Base-by-base conservation (phyloP, 768 basidiomycete genomes). In the Naganishia kalamii region DNA sequence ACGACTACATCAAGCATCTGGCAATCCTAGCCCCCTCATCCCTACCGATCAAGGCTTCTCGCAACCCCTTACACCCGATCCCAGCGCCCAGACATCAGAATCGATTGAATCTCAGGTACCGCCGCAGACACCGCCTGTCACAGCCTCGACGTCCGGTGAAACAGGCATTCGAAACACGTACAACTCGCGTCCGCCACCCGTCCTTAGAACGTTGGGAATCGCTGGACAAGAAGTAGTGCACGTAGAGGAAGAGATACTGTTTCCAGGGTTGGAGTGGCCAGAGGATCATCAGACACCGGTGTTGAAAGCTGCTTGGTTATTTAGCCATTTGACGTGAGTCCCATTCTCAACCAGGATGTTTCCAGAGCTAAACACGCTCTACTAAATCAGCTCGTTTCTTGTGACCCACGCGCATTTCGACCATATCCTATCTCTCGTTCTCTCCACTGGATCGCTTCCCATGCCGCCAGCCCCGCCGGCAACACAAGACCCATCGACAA, bases 331-430 rank as follows among this genome's bases (percentile, higher is more conserved):
- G 13, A 57, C 73, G 76, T 78, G 43, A 70, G 74, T 73, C 1
- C 4, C 11, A 37, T 15, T n/a, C 12, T 10, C 12, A 10, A 5
- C 15, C 25, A 21, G 11, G 25, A 23, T 29, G 32, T 5, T 3
- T 6, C 12, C 2, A 25, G 13, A 19, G 2, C 23, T 13, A 12
- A 40, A 77, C n/a, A 69, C 75, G 59, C 44, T 51, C 25, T 21
- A 52, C 21, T 48, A 25, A 47, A 46, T 32, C 73, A 92, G 90
- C 67, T 89, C 86, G 69, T 94, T 88, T 72, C 81, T 93, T 66
- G 81, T 96, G 70, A 88, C 89, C 5, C 92, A 94, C 74, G 87
- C 89, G 0, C 93, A 98, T 77, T 79, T 97, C 29, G 93, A 98
- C 79, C 93, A 98, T 76, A 83, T 90, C 70, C 85, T 83, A 66